Conservation (phyloP, 2,329 filamentous ascomycete genomes). For the Paraconiothyrium sp. region DNA sequence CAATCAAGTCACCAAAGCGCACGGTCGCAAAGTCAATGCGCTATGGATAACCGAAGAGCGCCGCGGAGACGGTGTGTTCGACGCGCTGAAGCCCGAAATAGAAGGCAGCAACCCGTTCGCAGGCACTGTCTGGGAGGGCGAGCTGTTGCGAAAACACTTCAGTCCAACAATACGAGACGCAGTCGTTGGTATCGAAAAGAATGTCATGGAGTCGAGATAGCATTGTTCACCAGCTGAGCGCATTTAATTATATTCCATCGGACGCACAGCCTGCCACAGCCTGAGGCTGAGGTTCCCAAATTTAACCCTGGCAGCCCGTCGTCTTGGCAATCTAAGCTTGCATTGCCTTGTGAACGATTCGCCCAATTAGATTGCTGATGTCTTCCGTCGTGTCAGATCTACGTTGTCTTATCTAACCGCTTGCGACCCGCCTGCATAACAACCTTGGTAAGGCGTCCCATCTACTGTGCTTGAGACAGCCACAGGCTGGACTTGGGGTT, state of each 20-base stretch:
- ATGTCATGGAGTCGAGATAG: slow-evolving; percentile 42
- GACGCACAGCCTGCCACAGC: background rate
- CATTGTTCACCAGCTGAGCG: background rate
- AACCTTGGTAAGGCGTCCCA: background rate
- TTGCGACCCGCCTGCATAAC: background rate
- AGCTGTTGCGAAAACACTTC: slow-evolving; percentile 84
- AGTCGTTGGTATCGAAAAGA: slow-evolving; percentile 53
- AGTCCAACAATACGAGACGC: slow-evolving; percentile 86
- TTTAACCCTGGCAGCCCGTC: background rate
- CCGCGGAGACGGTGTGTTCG: slow-evolving; percentile 87
- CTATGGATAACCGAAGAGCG: slow-evolving; percentile 96
- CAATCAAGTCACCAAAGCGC: slow-evolving; percentile 79
- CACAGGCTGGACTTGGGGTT: background rate
- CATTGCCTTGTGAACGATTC: background rate
- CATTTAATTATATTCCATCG: background rate
- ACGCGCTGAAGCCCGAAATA: slow-evolving; percentile 73
- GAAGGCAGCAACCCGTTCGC: slow-evolving; percentile 93
- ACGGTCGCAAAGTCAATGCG: slow-evolving; percentile 82
- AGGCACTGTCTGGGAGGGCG: slow-evolving; percentile 91
- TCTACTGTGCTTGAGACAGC: background rate
- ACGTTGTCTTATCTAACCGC: background rate
- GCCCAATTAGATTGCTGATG: background rate
- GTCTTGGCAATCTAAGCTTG: background rate
- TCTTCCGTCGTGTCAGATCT: background rate
- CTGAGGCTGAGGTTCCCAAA: background rate